Evolutionary conservation across 371 early-diverging fungal genomes (phyloP).

Genomic region (Dinochytrium kinnereticum): DNA sequence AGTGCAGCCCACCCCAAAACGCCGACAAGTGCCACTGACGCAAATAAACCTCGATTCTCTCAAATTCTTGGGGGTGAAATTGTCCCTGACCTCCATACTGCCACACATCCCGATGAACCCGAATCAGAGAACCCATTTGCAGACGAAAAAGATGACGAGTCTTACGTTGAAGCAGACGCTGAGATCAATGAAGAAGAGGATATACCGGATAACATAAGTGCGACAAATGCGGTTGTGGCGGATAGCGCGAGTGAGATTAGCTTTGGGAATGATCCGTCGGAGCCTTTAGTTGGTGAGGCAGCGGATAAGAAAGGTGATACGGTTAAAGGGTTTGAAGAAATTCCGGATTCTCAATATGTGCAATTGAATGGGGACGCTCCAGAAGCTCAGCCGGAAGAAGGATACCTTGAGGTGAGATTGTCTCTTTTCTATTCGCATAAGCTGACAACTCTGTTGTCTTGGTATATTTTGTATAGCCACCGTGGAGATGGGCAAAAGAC

Average conservation of each 20-base stretch:
- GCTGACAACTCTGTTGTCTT: no score
- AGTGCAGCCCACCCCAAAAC: no score
- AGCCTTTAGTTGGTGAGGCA: neutral
- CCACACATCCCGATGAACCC: neutral
- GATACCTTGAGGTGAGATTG: neutral
- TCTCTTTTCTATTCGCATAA: neutral
- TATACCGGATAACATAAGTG: neutral
- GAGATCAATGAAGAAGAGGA: neutral
- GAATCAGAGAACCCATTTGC: slow-evolving; percentile 11
- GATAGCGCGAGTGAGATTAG: neutral
- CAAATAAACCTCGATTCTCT: neutral
- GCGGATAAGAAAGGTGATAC: neutral
- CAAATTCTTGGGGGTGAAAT: neutral
- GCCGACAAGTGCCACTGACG: neutral
- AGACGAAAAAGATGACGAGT: slow-evolving; percentile 17
- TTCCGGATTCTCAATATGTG: neutral
- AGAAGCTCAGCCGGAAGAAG: neutral
- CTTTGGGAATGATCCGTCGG: neutral
- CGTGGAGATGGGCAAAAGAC: slow-evolving; percentile 42
- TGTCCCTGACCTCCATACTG: neutral
- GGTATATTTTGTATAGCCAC: neutral
- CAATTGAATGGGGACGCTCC: neutral
- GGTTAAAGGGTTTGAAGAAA: neutral
- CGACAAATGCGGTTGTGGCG: neutral
- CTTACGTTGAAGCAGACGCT: neutral